Evolutionary conservation across 768 basidiomycete species (phyloP).

Genomic region (Boletus sp.): DNA sequence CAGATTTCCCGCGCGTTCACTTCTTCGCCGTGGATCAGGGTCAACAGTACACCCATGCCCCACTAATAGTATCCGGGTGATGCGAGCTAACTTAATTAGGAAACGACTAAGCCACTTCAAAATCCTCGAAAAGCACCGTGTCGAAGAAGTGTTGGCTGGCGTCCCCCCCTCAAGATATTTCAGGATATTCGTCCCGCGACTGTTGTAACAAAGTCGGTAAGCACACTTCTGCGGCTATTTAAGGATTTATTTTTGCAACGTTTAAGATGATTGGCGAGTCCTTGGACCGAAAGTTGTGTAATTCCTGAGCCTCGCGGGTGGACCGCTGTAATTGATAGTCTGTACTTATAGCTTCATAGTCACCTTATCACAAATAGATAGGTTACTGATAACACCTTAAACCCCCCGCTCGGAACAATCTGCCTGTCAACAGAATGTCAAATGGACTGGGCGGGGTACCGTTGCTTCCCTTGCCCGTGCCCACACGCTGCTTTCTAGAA

Average conservation of each 20-base stretch:
- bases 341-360: not conserved
- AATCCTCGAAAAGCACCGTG: conserved; percentile 33
- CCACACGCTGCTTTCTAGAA: not conserved
- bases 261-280: conserved; percentile 1
- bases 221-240: conserved; percentile 5
- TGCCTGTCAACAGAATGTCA: not conserved
- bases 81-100: conserved; percentile 12
- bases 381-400: too few species aligned
- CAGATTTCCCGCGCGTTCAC: conserved; percentile 26
- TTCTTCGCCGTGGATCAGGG: conserved; percentile 32
- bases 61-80: conserved; percentile 5
- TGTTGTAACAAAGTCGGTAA: not conserved
- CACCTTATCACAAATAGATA: not conserved
- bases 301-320: conserved; percentile 16
- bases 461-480: not conserved
- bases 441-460: not conserved
- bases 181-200: conserved; percentile 18
- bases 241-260: conserved; percentile 25
- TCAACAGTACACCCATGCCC: conserved; percentile 21
- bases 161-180: conserved; percentile 26
- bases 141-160: conserved; percentile 22
- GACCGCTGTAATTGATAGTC: not conserved
- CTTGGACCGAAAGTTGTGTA: not conserved
- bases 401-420: not conserved
- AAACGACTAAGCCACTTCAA: conserved; percentile 8